Conservation (phyloP, 306 rosid genomes). For the Vigna hirtella region DNA sequence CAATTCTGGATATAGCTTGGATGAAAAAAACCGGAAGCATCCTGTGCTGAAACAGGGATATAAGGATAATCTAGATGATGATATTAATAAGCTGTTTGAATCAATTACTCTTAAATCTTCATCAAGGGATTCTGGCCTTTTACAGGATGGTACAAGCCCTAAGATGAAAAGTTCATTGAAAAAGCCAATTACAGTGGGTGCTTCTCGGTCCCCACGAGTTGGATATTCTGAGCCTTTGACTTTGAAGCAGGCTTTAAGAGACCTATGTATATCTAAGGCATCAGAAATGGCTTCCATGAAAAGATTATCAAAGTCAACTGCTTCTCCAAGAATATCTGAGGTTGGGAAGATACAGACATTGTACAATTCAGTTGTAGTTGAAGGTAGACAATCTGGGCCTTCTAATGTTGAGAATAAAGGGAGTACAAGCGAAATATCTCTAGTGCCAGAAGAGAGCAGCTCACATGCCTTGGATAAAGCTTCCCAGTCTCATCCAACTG, state of each 20-base stretch:
- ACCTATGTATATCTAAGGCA: slow-evolving; percentile 91
- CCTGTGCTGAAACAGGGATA: slow-evolving; percentile 62
- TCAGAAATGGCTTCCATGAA: slow-evolving; percentile 98
- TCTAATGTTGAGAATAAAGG: slow-evolving; percentile 54
- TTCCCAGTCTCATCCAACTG: slow-evolving; percentile 52
- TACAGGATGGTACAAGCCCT: slow-evolving; percentile 69
- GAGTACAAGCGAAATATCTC: slow-evolving; percentile 63
- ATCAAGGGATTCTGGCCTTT: slow-evolving; percentile 64
- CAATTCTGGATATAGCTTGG: slow-evolving; percentile 42
- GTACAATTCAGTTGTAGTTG: slow-evolving; percentile 86
- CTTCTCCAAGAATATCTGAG: slow-evolving; percentile 83
- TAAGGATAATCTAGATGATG: slow-evolving; percentile 75
- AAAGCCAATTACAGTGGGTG: slow-evolving; percentile 82
- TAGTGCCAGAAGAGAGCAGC: slow-evolving; percentile 66
- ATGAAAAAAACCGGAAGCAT: slow-evolving; percentile 56
- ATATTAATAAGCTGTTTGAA: slow-evolving; percentile 82
- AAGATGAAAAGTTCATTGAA: slow-evolving; percentile 71
- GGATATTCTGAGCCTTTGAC: slow-evolving; percentile 80
- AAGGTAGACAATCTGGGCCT: slow-evolving; percentile 64
- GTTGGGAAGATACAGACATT: slow-evolving; percentile 94
- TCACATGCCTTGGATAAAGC: slow-evolving; percentile 47
- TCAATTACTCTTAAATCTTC: slow-evolving; percentile 69
- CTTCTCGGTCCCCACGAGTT: slow-evolving; percentile 74
- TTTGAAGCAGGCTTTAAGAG: slow-evolving; percentile 94
- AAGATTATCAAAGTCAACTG: slow-evolving; percentile 81